phyloP scores from a whole-genome alignment of 1,139 yeast species.

The Saccharomyces hybrid region DNA sequence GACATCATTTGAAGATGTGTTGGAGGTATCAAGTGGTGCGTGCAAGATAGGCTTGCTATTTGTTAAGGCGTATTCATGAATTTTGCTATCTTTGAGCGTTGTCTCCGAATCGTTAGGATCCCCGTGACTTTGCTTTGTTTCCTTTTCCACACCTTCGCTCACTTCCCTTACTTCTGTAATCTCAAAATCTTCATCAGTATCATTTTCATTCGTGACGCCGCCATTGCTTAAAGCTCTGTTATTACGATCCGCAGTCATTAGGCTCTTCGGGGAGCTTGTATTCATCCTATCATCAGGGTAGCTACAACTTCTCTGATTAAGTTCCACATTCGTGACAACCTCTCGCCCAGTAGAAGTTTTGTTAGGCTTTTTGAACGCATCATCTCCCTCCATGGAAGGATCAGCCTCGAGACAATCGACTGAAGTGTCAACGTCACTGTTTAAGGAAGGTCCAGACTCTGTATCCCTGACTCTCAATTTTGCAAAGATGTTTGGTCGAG shows the following conservation, averaged over 20 bases:
- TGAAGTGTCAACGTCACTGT: slow-evolving; percentile 9
- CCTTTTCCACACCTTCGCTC: slow-evolving; percentile 1
- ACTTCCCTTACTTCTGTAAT: slow-evolving; percentile 27
- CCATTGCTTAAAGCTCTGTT: neutral
- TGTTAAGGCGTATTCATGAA: neutral
- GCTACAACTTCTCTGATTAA: neutral
- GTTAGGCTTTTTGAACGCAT: neutral
- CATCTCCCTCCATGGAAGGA: slow-evolving; percentile 10
- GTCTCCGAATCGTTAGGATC: neutral
- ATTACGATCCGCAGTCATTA: neutral
- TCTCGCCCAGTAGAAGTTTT: neutral
- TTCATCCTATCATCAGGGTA: neutral
- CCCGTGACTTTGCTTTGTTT: slow-evolving; percentile 1
- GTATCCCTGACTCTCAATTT: slow-evolving; percentile 22
- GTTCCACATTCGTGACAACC: slow-evolving; percentile 1
- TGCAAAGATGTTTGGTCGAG: slow-evolving; percentile 28
- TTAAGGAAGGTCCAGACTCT: slow-evolving; percentile 2
- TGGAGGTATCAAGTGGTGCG: neutral
- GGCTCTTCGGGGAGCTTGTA: neutral
- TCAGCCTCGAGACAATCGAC: slow-evolving; percentile 12
- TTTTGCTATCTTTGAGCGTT: neutral
- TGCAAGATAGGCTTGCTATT: neutral
- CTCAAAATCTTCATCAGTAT: slow-evolving; percentile 27
- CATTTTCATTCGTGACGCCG: neutral
- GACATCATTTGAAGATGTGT: slow-evolving; percentile 29